Conservation (phyloP, 2,329 filamentous ascomycete species). For the Hymenoscyphus fraxineus region DNA sequence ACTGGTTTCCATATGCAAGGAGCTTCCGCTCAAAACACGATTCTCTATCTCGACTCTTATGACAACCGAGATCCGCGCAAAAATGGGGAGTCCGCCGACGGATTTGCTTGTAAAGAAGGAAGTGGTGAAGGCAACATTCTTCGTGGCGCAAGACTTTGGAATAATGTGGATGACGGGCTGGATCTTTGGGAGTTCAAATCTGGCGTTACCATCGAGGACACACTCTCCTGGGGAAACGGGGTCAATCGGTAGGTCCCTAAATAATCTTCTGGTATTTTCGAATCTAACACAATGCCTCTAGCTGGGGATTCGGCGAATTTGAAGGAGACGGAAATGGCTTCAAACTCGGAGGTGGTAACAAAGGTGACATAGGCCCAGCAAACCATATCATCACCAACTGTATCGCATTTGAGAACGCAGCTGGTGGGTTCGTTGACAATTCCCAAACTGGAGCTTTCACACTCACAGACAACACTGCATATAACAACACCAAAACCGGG, state of each 20-base stretch:
- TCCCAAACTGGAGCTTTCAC: conserved; percentile 40
- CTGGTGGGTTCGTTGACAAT: conserved; percentile 47
- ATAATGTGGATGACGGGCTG: conserved; percentile 49
- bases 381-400: conserved; percentile 44
- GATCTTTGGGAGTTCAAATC: conserved; percentile 44
- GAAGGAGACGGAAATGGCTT: conserved; percentile 47
- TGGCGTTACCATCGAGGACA: conserved; percentile 42
- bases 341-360: conserved; percentile 38
- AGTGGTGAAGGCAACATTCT: conserved; percentile 44
- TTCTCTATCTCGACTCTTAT: conserved; percentile 43
- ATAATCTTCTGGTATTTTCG: background rate
- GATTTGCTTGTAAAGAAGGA: conserved; percentile 47
- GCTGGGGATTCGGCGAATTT: conserved; percentile 42
- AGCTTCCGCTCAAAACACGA: conserved; percentile 37
- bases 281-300: conserved; percentile 2
- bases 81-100: conserved; percentile 49
- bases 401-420: conserved; percentile 43
- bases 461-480: conserved; percentile 44
- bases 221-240: conserved; percentile 45
- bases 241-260: conserved; percentile 32
- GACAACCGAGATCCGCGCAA: conserved; percentile 46
- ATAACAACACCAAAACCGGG: conserved; percentile 42
- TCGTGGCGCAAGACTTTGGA: conserved; percentile 44
- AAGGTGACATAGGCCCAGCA: conserved; percentile 37
- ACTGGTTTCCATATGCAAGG: conserved; percentile 39